phyloP scores from a whole-genome alignment of 1,139 yeast species.

The Geotrichum carabidarum region DNA sequence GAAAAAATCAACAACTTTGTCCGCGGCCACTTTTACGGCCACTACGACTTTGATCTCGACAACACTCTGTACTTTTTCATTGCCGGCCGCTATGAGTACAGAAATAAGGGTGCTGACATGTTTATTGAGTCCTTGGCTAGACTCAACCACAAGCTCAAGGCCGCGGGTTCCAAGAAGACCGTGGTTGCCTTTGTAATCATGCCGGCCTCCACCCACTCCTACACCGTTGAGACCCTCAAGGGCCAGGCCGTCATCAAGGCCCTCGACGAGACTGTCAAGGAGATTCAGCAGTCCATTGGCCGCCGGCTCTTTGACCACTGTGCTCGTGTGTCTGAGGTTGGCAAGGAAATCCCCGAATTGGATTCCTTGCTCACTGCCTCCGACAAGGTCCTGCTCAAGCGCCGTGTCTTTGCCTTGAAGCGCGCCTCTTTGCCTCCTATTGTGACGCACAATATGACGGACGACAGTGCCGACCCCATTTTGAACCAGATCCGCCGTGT shows the following conservation, averaged over 20 bases:
- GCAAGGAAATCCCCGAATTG: slow-evolving; percentile 56
- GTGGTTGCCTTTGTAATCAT: slow-evolving; percentile 95
- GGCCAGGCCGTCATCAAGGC: slow-evolving; percentile 96
- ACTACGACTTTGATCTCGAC: slow-evolving; percentile 88
- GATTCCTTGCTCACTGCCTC: slow-evolving; percentile 83
- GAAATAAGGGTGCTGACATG: slow-evolving; percentile 95
- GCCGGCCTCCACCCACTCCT: slow-evolving; percentile 93
- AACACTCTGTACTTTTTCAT: slow-evolving; percentile 91
- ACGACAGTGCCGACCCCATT: slow-evolving; percentile 86
- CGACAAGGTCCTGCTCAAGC: slow-evolving; percentile 81
- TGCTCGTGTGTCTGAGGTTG: slow-evolving; percentile 66
- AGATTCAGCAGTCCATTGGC: slow-evolving; percentile 83
- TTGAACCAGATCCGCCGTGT: slow-evolving; percentile 88
- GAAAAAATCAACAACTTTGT: slow-evolving; percentile 90
- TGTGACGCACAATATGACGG: slow-evolving; percentile 94
- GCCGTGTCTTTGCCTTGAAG: slow-evolving; percentile 89
- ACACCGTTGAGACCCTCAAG: slow-evolving; percentile 90
- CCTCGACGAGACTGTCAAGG: slow-evolving; percentile 80
- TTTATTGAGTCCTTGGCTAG: slow-evolving; percentile 90
- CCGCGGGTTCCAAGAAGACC: slow-evolving; percentile 76
- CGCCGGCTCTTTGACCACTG: slow-evolving; percentile 86
- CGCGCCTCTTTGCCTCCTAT: slow-evolving; percentile 87
- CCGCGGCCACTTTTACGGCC: slow-evolving; percentile 95
- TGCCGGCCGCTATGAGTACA: slow-evolving; percentile 94
- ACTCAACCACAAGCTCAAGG: slow-evolving; percentile 79